Percentiles rank a stretch among this genome's conserved stretches.
These are phyloP conservation scores for Obelidium mucronatum DNA, from an alignment of 192 early-diverging fungal species.

Conservation along the genomic window DNA sequence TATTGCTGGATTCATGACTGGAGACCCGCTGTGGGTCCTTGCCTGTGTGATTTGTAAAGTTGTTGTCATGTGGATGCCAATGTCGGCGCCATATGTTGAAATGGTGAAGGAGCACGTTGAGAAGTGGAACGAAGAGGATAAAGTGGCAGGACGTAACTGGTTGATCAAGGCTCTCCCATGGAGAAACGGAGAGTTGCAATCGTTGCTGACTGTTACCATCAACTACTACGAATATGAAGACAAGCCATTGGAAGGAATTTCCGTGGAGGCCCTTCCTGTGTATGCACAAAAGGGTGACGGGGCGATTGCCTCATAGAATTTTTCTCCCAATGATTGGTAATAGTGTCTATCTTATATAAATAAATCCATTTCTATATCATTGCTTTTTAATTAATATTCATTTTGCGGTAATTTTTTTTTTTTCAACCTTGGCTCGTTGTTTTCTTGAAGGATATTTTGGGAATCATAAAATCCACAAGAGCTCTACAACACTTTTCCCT, in stretches of 20 bases:
- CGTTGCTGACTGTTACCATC: background rate
- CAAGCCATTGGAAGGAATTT: background rate
- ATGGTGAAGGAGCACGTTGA: background rate
- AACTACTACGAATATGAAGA: background rate
- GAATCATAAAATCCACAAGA: no score
- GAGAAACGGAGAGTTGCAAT: background rate
- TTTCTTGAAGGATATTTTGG: no score
- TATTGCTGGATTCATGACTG: background rate
- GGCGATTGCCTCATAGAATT: no score
- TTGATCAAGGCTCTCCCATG: background rate
- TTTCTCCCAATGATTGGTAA: no score
- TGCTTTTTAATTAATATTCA: no score
- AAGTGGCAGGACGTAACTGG: background rate
- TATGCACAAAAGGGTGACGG: background rate
- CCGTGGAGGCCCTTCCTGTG: background rate
- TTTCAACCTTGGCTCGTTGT: no score
- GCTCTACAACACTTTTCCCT: no score
- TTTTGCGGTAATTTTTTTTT: no score
- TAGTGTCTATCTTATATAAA: no score
- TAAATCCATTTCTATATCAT: no score
- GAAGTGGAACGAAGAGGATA: background rate
- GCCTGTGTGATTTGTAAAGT: background rate
- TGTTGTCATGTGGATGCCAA: background rate
- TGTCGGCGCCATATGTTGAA: background rate
- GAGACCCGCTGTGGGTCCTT: background rate